phyloP scores from a whole-genome alignment of 306 rosid genomes.

The Malus asiatica region DNA sequence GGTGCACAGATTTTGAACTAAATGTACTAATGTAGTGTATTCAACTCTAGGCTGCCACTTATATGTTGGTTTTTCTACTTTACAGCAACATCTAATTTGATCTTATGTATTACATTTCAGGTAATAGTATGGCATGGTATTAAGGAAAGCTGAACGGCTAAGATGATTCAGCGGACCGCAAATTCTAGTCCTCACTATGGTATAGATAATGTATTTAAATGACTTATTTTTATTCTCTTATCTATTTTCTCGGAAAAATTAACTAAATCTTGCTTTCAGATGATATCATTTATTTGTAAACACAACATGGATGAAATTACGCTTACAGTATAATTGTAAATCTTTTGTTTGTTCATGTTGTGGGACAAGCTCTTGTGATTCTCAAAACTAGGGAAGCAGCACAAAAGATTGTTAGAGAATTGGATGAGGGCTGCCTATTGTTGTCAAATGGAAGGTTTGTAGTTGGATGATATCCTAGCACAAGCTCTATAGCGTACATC shows the following conservation, averaged over 20 bases:
- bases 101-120: conserved; percentile 29
- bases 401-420: conserved; percentile 40
- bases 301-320: background rate
- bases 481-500: background rate
- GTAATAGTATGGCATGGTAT: conserved; percentile 58
- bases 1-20: background rate
- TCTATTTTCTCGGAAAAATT: background rate
- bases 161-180: conserved; percentile 57
- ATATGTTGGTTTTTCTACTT: background rate
- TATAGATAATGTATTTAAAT: conserved; percentile 14
- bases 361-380: conserved; percentile 82
- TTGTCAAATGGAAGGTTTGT: conserved; percentile 82
- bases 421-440: conserved; percentile 58
- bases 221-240: background rate
- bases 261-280: background rate
- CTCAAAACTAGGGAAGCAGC: conserved; percentile 61
- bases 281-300: background rate
- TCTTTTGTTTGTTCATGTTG: conserved; percentile 19
- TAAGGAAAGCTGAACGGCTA: conserved; percentile 63
- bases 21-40: background rate
- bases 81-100: background rate
- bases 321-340: background rate
- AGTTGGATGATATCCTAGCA: background rate
- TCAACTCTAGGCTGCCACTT: background rate
- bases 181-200: conserved; percentile 68